These are phyloP conservation scores for Trapa bicornis DNA, from an alignment of 345 rosid species.

Conservation along the genomic window DNA sequence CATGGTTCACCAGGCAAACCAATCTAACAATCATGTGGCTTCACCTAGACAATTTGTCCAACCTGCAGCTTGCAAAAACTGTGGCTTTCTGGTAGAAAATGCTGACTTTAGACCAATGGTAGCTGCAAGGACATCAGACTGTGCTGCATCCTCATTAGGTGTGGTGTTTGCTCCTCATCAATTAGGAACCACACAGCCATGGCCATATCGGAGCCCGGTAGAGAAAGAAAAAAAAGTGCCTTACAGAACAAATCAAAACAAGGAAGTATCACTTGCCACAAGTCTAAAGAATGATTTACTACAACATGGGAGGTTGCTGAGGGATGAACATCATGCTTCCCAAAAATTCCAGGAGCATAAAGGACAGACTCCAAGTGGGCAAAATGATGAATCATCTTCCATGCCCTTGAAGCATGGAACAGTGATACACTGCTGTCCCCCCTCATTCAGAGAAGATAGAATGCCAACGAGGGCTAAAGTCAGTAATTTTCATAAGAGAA, in stretches of 20 bases:
- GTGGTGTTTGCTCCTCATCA: not conserved
- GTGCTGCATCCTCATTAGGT: conserved; percentile 13
- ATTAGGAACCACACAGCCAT: conserved; percentile 17
- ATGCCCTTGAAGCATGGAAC: not conserved
- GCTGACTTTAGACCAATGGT: conserved; percentile 20
- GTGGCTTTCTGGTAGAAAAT: conserved; percentile 49
- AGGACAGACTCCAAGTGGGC: not conserved
- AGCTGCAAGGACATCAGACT: conserved; percentile 18
- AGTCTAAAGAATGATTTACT: conserved; percentile 22
- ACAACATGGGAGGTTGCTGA: not conserved
- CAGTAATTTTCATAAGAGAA: conserved; percentile 26
- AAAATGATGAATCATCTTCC: conserved; percentile 23
- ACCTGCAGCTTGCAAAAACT: conserved; percentile 50
- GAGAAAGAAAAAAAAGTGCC: conserved; percentile 24
- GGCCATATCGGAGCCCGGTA: not conserved
- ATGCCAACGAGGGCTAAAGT: conserved; percentile 24
- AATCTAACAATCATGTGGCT: not conserved
- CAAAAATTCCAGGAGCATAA: not conserved
- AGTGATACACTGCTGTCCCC: not conserved
- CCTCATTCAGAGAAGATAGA: conserved; percentile 9
- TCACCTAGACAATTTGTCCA: conserved; percentile 3
- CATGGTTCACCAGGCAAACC: not conserved
- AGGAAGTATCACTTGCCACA: conserved; percentile 11
- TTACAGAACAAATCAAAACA: conserved; percentile 21
- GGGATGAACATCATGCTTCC: not conserved